phyloP scores from a whole-genome alignment of 805 yeast species.

The Yarrowia sp. region DNA sequence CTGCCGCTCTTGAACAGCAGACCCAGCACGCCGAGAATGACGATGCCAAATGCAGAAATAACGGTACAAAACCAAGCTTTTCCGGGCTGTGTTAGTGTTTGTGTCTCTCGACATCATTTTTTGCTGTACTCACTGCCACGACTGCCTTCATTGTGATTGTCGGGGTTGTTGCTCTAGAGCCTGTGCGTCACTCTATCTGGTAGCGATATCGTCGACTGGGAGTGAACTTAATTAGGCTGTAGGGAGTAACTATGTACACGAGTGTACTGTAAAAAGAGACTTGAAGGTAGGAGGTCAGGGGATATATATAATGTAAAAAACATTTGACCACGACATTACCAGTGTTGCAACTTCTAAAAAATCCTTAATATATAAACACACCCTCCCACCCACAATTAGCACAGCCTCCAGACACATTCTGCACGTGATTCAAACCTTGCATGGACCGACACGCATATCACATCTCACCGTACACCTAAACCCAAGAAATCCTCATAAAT shows the following conservation, averaged over 20 bases:
- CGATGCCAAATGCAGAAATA: conserved; percentile 86
- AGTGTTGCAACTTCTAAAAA: no score
- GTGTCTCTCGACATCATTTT: background rate
- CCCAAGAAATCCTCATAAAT: background rate
- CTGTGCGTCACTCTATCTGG: conserved; percentile 5
- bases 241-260: no score
- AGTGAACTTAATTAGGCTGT: background rate
- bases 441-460: conserved; percentile 1
- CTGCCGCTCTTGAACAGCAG: conserved; percentile 73
- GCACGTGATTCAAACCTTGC: background rate
- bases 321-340: no score
- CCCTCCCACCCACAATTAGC: no score
- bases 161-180: conserved; percentile 5
- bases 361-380: no score
- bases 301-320: no score
- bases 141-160: conserved; percentile 23
- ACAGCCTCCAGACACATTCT: no score
- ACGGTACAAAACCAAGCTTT: conserved; percentile 96
- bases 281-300: no score
- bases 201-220: conserved; percentile 11
- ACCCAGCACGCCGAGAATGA: conserved; percentile 81
- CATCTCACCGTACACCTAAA: background rate
- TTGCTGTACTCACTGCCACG: conserved; percentile 14
- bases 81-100: conserved; percentile 49
- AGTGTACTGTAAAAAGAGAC: no score